Conservation (phyloP, 2,329 filamentous ascomycete genomes). For the Rhynchosporium graminicola region DNA sequence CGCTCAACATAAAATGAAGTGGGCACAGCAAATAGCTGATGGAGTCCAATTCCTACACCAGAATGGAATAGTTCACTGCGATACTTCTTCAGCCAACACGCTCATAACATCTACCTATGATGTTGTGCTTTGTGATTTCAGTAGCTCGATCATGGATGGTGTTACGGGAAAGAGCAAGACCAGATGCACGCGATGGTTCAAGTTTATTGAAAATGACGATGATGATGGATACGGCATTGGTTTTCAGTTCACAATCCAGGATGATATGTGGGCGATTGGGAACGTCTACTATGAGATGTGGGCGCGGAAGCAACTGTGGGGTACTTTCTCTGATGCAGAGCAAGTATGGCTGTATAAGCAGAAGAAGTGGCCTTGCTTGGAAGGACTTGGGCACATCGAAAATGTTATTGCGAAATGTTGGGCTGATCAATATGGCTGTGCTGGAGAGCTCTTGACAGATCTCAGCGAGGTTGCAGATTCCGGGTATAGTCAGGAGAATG, state of each 20-base stretch:
- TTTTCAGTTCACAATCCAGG: slow-evolving; percentile 8
- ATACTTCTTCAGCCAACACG: slow-evolving; percentile 16
- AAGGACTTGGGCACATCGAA: slow-evolving; percentile 6
- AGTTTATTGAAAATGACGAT: slow-evolving; percentile 6
- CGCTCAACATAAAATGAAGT: slow-evolving; percentile 1
- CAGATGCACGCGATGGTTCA: slow-evolving; percentile 15
- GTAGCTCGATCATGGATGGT: slow-evolving; percentile 14
- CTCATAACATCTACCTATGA: slow-evolving; percentile 16
- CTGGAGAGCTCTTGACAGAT: slow-evolving; percentile 15
- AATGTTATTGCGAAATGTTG: slow-evolving; percentile 17
- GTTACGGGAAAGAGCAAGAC: not conserved
- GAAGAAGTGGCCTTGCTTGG: slow-evolving; percentile 10
- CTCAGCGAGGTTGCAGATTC: not conserved
- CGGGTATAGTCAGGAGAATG: slow-evolving; percentile 1
- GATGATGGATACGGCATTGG: slow-evolving; percentile 11
- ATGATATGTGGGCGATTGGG: slow-evolving; percentile 15
- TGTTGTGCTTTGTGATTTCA: slow-evolving; percentile 18
- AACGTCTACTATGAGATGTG: slow-evolving; percentile 18
- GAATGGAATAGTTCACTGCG: slow-evolving; percentile 16
- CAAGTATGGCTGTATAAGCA: slow-evolving; percentile 9
- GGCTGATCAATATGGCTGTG: slow-evolving; percentile 15
- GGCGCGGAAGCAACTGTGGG: slow-evolving; percentile 11
- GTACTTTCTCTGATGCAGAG: slow-evolving; percentile 2
- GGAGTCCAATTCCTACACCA: slow-evolving; percentile 16
- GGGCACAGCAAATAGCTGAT: slow-evolving; percentile 14